Evolutionary conservation across 176 grass and related monocot species (phyloP), one percentile per base, ranked within the genome.

Genomic region (Triticum timopheevii): DNA sequence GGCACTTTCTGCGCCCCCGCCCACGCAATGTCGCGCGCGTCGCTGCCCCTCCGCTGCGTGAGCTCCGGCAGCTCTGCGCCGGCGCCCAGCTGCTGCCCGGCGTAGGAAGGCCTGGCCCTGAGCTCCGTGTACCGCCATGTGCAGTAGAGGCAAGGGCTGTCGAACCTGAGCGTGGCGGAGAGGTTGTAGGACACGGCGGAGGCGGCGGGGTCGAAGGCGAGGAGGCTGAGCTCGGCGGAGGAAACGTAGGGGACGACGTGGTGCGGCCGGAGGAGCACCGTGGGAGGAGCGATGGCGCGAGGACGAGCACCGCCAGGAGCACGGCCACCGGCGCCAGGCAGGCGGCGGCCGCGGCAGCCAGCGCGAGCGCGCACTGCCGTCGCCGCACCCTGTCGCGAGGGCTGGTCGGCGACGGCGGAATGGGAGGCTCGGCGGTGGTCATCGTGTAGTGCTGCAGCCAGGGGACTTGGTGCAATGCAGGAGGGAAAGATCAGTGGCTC

Each of bases 261-360:
- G 81, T 65, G 81, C 0, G 87, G 75, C 54, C 66, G 81, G 81
- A 84, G 81, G 42, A 87, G 79, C 4, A 89, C n/a, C 76, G 82
- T 5, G 76, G 82, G 16, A 89, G 19, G 1, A 89, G 82, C 5
- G 87, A 80, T 40, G 87, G 75, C 3, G 65, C 75, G 2, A 88
- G 38, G 52, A 88, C 39, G 39, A 88, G 75, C 74, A 88, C 65
- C 27, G 65, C 80, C 74, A 88, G 74, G 87, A 79, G 77, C 52
- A 88, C 75, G 40, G 45, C 23, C 40, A 88, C 4, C 1, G 81
- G 75, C 54, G 74, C 87, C 0, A 88, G 64, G 65, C 63, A 83
- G 0, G 87, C 50, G 0, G 80, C 80, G 4, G 35, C 35, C 6
- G 65, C 28, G 10, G 65, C 87, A 1, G 87, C 80, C 7, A 63